Percentiles rank a stretch among this genome's conserved stretches.
Evolutionary conservation across 176 grass and related monocot species (phyloP).

Genomic region (Pontederia crassipes): DNA sequence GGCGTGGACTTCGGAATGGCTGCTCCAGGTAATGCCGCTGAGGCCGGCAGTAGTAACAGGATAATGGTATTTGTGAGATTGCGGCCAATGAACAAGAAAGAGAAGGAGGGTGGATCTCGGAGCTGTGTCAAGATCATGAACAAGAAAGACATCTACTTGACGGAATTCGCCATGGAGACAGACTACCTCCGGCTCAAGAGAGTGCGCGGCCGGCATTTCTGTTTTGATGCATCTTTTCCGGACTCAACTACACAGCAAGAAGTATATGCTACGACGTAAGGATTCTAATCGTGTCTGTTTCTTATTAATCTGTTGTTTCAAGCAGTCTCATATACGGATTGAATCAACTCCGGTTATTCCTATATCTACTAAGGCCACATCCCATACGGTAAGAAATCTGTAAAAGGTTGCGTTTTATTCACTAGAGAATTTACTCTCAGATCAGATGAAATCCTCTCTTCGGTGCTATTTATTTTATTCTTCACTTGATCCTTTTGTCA

Average conservation of each 20-base stretch:
- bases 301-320: background rate
- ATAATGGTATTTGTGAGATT: conserved; percentile 84
- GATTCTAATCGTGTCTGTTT: background rate
- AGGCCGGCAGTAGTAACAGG: conserved; percentile 29
- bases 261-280: conserved; percentile 84
- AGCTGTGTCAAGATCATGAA: conserved; percentile 94
- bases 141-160: conserved; percentile 79
- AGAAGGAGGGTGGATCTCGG: conserved; percentile 13
- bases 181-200: conserved; percentile 90
- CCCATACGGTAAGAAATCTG: no score
- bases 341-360: background rate
- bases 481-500: no score
- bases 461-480: background rate
- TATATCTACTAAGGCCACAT: background rate
- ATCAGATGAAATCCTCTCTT: no score
- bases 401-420: no score
- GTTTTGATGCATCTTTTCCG: conserved; percentile 77
- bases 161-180: conserved; percentile 68
- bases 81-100: conserved; percentile 31
- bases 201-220: conserved; percentile 79
- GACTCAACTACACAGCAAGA: conserved; percentile 66
- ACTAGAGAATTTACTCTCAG: no score
- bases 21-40: conserved; percentile 20
- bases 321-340: background rate
- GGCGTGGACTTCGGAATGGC: background rate